Evolutionary conservation across 441 rosid species (phyloP).

Genomic region (Flueggea neowawraea): DNA sequence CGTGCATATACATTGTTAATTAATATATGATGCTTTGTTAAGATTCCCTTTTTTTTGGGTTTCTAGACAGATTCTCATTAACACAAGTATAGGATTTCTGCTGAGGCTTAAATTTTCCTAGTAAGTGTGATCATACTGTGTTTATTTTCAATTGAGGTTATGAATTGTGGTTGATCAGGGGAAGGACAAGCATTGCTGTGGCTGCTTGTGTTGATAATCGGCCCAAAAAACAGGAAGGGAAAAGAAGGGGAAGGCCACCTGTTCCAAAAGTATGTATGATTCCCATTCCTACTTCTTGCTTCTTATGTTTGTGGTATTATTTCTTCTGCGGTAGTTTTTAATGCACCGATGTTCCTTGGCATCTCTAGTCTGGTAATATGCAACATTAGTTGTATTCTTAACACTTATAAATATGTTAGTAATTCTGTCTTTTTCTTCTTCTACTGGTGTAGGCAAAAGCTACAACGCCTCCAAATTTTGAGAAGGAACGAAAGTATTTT

Average conservation of each 20-base stretch:
- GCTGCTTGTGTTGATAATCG: slow-evolving; percentile 43
- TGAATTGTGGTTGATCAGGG: slow-evolving; percentile 30
- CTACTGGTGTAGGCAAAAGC: slow-evolving; percentile 43
- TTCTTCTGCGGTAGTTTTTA: not conserved
- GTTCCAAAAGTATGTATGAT: slow-evolving; percentile 54
- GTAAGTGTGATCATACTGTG: too few species aligned
- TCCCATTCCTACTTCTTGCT: not conserved
- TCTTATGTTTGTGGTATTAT: not conserved
- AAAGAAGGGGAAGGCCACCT: slow-evolving; percentile 62
- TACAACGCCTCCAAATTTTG: slow-evolving; percentile 46
- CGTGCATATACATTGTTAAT: too few species aligned
- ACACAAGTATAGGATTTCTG: not conserved
- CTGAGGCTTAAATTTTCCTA: not conserved
- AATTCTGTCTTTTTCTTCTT: not conserved
- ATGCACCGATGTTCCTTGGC: too few species aligned
- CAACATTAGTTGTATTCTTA: too few species aligned
- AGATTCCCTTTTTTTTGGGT: too few species aligned
- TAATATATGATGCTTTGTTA: too few species aligned
- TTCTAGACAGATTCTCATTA: too few species aligned
- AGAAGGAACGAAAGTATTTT: slow-evolving; percentile 75
- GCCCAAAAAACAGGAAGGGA: slow-evolving; percentile 50
- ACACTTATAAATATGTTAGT: too few species aligned
- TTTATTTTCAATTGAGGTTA: too few species aligned
- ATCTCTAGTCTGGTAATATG: too few species aligned
- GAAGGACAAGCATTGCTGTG: slow-evolving; percentile 84